A percentile compares a stretch with the other conserved stretches of the same genome.
Conservation (phyloP, 2,329 filamentous ascomycete genomes). For the Aspergillus unguis region DNA sequence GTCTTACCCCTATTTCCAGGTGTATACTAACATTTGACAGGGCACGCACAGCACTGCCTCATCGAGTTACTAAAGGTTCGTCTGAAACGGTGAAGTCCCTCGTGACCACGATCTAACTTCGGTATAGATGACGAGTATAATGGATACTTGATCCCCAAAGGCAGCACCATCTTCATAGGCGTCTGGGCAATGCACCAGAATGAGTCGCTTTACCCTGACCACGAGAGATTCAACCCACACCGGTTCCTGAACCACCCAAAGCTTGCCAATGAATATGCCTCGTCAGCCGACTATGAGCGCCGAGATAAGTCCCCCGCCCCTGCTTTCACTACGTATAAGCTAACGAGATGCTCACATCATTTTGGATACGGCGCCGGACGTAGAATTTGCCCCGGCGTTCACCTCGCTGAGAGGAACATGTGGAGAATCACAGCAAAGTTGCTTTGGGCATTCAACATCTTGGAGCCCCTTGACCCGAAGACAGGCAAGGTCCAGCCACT, state of each 20-base stretch:
- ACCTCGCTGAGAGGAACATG: background rate
- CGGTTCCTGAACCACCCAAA: background rate
- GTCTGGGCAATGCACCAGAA: background rate
- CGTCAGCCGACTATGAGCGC: background rate
- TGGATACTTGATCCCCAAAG: background rate
- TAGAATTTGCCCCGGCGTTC: background rate
- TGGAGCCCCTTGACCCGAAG: background rate
- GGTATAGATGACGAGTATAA: background rate
- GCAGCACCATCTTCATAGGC: background rate
- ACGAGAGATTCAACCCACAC: background rate
- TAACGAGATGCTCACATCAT: background rate
- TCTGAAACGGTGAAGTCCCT: background rate
- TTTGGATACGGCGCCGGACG: background rate
- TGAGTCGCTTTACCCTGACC: background rate
- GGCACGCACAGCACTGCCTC: background rate
- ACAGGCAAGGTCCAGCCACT: background rate
- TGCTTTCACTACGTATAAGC: background rate
- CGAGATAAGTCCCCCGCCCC: background rate
- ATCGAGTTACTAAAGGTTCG: background rate
- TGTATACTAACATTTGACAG: background rate
- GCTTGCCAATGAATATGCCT: background rate
- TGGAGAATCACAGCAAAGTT: background rate
- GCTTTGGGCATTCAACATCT: background rate
- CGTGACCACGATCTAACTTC: background rate
- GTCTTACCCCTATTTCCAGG: background rate